Base-by-base conservation (phyloP, 306 rosid species). In the Cucumis hystrix region DNA sequence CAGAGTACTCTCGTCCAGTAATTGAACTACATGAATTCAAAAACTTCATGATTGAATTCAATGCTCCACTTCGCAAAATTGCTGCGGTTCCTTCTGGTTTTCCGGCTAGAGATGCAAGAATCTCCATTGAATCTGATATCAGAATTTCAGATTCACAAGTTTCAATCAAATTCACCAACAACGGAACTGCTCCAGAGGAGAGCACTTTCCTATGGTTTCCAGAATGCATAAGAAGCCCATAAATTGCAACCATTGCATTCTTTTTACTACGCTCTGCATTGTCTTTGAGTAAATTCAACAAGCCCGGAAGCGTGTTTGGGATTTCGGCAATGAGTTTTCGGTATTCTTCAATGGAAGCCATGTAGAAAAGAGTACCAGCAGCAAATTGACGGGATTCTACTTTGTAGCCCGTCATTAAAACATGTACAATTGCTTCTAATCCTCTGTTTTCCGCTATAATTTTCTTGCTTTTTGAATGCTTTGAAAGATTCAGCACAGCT, bases 241-340 rank as follows among this genome's bases (percentile, higher is more conserved):
- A 90, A 3, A 92, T 76, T 15, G 96, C 90, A 78, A 91, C 93
- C 89, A 95, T 71, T 2, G 92, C 88, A 8, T 90, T 92, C 83
- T 88, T 95, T 84, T 85, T 84, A 61, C 89, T 85, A 10, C 90
- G 82, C 30, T 83, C 81, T 0, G 87, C 30, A 6, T 86, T 92
- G 1, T 81, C 81, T 69, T 79, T 75, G 77, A 90, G 83, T 74
- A 90, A 87, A 33, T 71, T 66, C 51, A 85, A 74, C 81, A 95
- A 78, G 21, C 90, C 89, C 47, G 89, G 79, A 77, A 95, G 71
- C 37, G 87, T 88, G 10, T 88, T 86, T 1, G 87, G 87, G 71
- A 78, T 87, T 51, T 83, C 84, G 2, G 96, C 96, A 3, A 95
- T 89, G 69, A 83, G 28, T 37, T 54, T 80, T 64, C 89, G 56